phyloP scores from a whole-genome alignment of 176 grass and related monocot genomes.

The Bromus sterilis region DNA sequence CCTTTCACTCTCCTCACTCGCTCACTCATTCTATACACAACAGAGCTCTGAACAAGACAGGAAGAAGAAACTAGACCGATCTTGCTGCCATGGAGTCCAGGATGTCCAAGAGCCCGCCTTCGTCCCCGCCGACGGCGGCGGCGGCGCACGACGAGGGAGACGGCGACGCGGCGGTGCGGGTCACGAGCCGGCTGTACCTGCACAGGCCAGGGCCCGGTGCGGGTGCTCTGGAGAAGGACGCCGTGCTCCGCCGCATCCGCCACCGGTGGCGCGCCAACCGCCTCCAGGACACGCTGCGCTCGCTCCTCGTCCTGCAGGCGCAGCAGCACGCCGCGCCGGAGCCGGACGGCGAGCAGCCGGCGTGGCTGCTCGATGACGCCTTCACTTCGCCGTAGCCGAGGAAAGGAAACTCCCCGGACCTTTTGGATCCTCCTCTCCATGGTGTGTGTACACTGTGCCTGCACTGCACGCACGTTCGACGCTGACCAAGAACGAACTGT shows the following conservation, averaged over 20 bases:
- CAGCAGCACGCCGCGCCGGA: background rate
- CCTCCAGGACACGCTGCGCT: conserved; percentile 25
- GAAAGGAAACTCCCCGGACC: background rate
- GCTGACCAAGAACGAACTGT: background rate
- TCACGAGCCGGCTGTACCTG: conserved; percentile 51
- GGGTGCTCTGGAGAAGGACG: conserved; percentile 45
- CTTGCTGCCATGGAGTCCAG: conserved; percentile 31
- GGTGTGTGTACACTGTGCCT: background rate
- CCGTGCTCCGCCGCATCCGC: conserved; percentile 70
- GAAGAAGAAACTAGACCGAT: background rate
- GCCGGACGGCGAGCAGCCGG: conserved; percentile 16
- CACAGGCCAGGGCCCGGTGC: conserved; percentile 6
- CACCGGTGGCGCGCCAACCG: conserved; percentile 57
- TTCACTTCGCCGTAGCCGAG: conserved; percentile 57
- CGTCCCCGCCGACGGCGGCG: background rate
- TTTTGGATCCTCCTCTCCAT: background rate
- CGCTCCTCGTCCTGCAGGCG: conserved; percentile 12
- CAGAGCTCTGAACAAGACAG: background rate
- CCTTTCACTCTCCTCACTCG: background rate
- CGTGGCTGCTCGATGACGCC: conserved; percentile 56
- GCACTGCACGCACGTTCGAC: background rate
- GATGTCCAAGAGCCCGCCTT: conserved; percentile 24
- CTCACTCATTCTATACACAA: background rate
- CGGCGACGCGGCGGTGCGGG: background rate
- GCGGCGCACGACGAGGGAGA: background rate